Evolutionary conservation across 23 red algal species (phyloP).

Genomic region (Gracilaria caudata): DNA sequence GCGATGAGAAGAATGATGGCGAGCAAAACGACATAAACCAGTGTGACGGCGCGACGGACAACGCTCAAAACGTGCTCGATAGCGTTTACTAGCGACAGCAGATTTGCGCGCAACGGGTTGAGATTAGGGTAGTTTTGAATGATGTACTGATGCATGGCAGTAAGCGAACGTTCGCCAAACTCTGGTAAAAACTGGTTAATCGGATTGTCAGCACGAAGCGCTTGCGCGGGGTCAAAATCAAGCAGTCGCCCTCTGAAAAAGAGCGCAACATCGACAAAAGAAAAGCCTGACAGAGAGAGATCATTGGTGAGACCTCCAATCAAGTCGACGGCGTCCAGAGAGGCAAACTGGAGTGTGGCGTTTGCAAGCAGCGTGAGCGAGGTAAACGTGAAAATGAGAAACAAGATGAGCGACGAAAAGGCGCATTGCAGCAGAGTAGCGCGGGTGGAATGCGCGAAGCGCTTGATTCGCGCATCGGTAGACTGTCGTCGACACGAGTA

Average conservation of each 20-base stretch:
- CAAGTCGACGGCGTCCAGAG: constrained; percentile 49
- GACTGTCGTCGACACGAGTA: constrained; percentile 26
- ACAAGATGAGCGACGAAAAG: constrained; percentile 27
- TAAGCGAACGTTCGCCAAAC: constrained; percentile 10
- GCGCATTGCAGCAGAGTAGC: constrained; percentile 23
- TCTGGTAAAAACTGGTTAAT: constrained; percentile 7
- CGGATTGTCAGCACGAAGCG: constrained; percentile 5
- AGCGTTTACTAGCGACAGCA: constrained; percentile 11
- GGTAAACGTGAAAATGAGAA: constrained; percentile 55
- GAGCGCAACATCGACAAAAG: constrained; percentile 48
- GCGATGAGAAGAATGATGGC: constrained; percentile 43
- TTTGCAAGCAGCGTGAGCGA: constrained; percentile 39
- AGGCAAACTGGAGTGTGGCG: constrained; percentile 35
- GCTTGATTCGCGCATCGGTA: constrained; percentile 36
- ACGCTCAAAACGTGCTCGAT: constrained; percentile 37
- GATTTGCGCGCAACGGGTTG: constrained; percentile 22
- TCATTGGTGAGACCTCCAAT: constrained; percentile 17
- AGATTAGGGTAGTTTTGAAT: constrained; percentile 41
- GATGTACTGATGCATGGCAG: constrained; percentile 38
- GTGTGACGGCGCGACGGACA: constrained; percentile 27
- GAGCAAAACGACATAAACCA: constrained; percentile 40
- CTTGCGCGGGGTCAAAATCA: constrained; percentile 12
- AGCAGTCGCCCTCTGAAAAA: constrained; percentile 25
- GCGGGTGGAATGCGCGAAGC: neutral
- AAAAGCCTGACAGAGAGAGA: constrained; percentile 31